These are phyloP conservation scores for Syzygium aqueum DNA, from an alignment of 345 rosid genomes.

Conservation along the genomic window DNA sequence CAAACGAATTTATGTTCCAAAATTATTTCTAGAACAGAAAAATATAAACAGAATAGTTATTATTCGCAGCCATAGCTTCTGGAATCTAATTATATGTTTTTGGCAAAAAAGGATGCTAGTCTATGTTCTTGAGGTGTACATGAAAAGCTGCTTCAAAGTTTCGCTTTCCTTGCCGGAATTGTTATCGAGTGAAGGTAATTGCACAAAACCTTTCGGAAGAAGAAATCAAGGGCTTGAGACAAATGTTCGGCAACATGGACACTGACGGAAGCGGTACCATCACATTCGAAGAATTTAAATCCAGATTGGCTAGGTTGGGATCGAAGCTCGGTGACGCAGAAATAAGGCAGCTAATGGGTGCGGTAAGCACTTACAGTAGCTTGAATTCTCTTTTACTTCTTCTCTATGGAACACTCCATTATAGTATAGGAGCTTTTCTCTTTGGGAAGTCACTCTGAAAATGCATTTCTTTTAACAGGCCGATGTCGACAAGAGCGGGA, in stretches of 20 bases:
- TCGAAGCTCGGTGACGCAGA: constrained; percentile 71
- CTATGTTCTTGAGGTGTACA: not conserved
- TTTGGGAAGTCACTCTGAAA: not conserved
- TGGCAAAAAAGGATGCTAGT: not conserved
- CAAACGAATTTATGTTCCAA: no score
- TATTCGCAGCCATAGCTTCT: no score
- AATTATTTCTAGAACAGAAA: no score
- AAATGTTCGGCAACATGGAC: constrained; percentile 86
- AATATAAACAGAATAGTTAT: no score
- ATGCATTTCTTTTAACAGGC: constrained; percentile 35
- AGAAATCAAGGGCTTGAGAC: constrained; percentile 72
- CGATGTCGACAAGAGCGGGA: constrained; percentile 79
- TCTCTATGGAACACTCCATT: not conserved
- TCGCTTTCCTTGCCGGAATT: not conserved
- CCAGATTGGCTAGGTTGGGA: constrained; percentile 63
- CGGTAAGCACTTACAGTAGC: constrained; percentile 38
- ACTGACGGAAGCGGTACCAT: constrained; percentile 80
- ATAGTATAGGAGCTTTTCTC: not conserved
- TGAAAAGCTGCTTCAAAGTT: not conserved
- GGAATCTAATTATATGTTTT: not conserved
- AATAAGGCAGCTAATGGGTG: constrained; percentile 84
- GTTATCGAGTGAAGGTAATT: constrained; percentile 41
- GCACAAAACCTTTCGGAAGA: constrained; percentile 81
- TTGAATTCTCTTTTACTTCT: not conserved
- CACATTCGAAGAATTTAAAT: constrained; percentile 70